Conservation (phyloP, 192 early-diverging fungal genomes). For the Diversispora eburnea region DNA sequence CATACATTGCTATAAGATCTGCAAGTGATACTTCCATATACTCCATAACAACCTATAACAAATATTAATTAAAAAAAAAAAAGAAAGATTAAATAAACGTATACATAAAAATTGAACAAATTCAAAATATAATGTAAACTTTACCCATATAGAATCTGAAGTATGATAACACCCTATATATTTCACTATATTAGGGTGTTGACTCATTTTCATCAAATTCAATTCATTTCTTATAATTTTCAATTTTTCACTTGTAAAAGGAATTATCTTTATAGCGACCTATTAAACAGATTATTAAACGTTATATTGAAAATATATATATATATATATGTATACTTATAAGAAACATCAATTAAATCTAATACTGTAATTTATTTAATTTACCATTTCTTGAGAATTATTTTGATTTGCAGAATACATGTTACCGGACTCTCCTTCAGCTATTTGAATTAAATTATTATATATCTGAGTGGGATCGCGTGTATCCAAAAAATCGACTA, state of each 20-base stretch:
- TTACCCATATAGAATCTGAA: conserved; percentile 82
- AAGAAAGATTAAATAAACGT: neutral
- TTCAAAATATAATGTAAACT: neutral
- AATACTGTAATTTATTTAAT: neutral
- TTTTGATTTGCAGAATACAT: conserved; percentile 80
- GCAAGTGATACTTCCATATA: conserved; percentile 97
- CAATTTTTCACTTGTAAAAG: conserved; percentile 82
- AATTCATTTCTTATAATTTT: conserved; percentile 89
- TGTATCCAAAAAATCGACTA: conserved; percentile 69
- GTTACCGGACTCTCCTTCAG: conserved; percentile 89
- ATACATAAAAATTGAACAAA: neutral
- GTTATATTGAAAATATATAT: neutral
- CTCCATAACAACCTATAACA: conserved; percentile 80
- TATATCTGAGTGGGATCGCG: conserved; percentile 79
- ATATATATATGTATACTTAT: neutral
- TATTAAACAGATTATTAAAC: conserved; percentile 12
- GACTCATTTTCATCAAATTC: conserved; percentile 81
- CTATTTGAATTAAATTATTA: conserved; percentile 83
- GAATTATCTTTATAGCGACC: conserved; percentile 93
- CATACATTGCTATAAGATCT: conserved; percentile 88
- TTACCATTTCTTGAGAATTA: conserved; percentile 37
- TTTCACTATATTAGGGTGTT: conserved; percentile 92
- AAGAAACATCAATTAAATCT: neutral
- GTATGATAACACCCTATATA: conserved; percentile 83
- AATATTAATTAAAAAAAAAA: neutral